Conservation (phyloP, 495 filamentous ascomycete genomes). For the Penicillium canariense region DNA sequence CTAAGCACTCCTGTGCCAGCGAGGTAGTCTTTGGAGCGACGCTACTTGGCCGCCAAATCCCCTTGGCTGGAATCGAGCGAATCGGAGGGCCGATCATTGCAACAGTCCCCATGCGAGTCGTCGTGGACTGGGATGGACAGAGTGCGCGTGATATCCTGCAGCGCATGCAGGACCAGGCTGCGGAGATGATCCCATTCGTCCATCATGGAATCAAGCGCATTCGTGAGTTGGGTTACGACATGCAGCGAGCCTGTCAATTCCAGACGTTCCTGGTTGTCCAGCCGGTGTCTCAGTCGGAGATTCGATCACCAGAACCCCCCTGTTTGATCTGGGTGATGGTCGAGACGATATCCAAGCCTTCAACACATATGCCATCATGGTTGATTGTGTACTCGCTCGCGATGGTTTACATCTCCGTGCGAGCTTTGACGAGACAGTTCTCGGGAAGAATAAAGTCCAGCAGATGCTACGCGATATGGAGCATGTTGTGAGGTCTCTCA, state of each 20-base stretch:
- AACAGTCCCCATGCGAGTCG: constrained; percentile 25
- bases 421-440: background rate
- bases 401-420: background rate
- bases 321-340: background rate
- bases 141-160: background rate
- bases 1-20: background rate
- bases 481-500: background rate
- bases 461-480: background rate
- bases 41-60: background rate
- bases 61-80: background rate
- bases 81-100: background rate
- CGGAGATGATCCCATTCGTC: background rate
- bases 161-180: background rate
- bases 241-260: background rate
- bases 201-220: background rate
- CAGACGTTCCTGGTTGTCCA: background rate
- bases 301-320: background rate
- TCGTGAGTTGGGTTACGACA: background rate
- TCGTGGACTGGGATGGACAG: constrained; percentile 50
- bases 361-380: background rate
- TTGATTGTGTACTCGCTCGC: background rate
- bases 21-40: constrained; percentile 1
- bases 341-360: background rate
- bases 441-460: background rate
- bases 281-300: background rate